Evolutionary conservation across 1,139 yeast genomes (phyloP).

Genomic region (Sugiyamaella paludigena): DNA sequence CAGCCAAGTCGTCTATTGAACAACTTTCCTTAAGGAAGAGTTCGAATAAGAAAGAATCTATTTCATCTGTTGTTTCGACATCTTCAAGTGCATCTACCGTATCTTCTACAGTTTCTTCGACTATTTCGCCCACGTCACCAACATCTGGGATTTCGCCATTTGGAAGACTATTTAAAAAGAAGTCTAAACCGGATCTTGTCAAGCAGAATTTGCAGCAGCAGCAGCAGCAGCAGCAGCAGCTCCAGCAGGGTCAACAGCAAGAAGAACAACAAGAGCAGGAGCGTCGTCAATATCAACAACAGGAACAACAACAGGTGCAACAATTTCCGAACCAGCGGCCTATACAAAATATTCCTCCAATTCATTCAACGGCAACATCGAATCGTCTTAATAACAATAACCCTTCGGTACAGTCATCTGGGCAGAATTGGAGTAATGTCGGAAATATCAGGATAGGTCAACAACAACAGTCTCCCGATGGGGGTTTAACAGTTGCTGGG

Average conservation of each 20-base stretch:
- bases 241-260: not conserved
- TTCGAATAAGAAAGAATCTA: slow-evolving; percentile 10
- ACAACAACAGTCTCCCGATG: too few relatives aligned
- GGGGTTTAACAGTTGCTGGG: not conserved
- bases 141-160: slow-evolving; percentile 22
- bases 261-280: slow-evolving; percentile 1
- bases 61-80: slow-evolving; percentile 14
- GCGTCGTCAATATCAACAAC: not conserved
- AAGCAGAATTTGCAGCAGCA: slow-evolving; percentile 4
- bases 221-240: not conserved
- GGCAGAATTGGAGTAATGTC: too few relatives aligned
- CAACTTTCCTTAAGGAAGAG: slow-evolving; percentile 19
- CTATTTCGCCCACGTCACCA: slow-evolving; percentile 4
- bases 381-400: not conserved
- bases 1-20: slow-evolving; percentile 34
- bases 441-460: too few relatives aligned
- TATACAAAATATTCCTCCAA: too few relatives aligned
- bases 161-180: slow-evolving; percentile 25
- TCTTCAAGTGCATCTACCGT: slow-evolving; percentile 7
- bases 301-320: not conserved
- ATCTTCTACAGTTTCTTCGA: slow-evolving; percentile 13
- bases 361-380: not conserved
- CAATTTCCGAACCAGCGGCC: too few relatives aligned
- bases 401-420: too few relatives aligned
- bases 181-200: slow-evolving; percentile 15